These are phyloP conservation scores for Penicillium herquei DNA, from an alignment of 495 filamentous ascomycete genomes.

Conservation along the genomic window DNA sequence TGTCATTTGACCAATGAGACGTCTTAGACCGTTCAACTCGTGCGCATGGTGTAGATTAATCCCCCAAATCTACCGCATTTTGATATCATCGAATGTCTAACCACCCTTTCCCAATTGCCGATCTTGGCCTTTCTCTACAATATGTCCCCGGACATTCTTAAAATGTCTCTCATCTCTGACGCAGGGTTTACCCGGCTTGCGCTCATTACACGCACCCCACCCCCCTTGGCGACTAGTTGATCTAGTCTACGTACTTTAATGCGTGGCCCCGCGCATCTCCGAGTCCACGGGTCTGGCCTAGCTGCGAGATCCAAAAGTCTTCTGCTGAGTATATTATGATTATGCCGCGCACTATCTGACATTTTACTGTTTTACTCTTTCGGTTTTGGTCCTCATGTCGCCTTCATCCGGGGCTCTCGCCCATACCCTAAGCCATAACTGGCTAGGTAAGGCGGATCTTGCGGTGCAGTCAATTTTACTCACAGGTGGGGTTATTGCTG, in stretches of 20 bases:
- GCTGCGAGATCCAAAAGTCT: background rate
- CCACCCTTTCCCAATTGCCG: background rate
- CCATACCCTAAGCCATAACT: slow-evolving; percentile 23
- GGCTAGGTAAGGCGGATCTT: slow-evolving; percentile 24
- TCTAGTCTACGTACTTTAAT: slow-evolving; percentile 15
- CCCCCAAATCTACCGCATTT: background rate
- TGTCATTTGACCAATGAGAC: background rate
- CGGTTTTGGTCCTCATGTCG: slow-evolving; percentile 15
- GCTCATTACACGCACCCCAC: slow-evolving; percentile 1
- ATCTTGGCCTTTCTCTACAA: slow-evolving; percentile 1
- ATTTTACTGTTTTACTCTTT: background rate
- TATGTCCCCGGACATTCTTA: background rate
- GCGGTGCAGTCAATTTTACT: slow-evolving; percentile 23
- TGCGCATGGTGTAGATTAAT: background rate
- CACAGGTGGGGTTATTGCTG: slow-evolving; percentile 6
- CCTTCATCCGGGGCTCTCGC: slow-evolving; percentile 10
- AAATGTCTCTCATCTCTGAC: background rate
- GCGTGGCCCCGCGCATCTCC: slow-evolving; percentile 5
- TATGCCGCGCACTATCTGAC: no score
- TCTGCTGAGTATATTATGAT: no score
- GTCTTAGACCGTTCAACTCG: background rate
- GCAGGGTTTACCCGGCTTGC: slow-evolving; percentile 1
- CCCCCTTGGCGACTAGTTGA: background rate
- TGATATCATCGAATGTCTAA: background rate
- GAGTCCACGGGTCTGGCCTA: background rate